phyloP scores from a whole-genome alignment of 2,329 filamentous ascomycete genomes.

The Sporothrix humicola region DNA sequence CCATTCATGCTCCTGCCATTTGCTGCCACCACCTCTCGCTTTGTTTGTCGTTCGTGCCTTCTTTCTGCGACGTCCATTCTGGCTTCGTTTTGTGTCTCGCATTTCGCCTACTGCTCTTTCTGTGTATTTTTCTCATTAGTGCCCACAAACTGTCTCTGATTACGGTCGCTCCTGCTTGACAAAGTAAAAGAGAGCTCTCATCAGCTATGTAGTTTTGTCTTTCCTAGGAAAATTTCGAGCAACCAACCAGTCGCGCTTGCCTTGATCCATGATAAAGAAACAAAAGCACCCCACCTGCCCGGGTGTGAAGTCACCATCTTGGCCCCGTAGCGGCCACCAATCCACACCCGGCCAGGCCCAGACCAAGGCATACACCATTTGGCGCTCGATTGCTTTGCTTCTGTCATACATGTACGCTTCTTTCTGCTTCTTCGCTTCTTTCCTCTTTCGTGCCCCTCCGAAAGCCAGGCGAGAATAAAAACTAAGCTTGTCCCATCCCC shows the following conservation, averaged over 20 bases:
- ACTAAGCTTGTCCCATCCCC: conserved; percentile 14
- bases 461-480: conserved; percentile 3
- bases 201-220: neutral
- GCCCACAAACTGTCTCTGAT: neutral
- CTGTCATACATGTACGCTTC: neutral
- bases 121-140: neutral
- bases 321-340: conserved; percentile 4
- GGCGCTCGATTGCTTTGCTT: conserved; percentile 23
- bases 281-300: conserved; percentile 24
- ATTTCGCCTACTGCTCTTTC: conserved; percentile 13
- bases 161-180: conserved; percentile 20
- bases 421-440: conserved; percentile 13
- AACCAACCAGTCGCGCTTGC: neutral
- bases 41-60: neutral
- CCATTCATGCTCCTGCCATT: conserved; percentile 12
- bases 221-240: neutral
- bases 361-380: neutral
- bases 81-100: neutral
- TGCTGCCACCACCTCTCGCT: neutral
- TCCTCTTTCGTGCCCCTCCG: conserved; percentile 19
- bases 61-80: neutral
- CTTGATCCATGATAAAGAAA: conserved; percentile 1
- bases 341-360: conserved; percentile 5
- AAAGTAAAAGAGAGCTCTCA: neutral
- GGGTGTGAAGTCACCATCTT: conserved; percentile 26